Conservation (phyloP, 768 basidiomycete species). For the Glaciozyma martinii region DNA sequence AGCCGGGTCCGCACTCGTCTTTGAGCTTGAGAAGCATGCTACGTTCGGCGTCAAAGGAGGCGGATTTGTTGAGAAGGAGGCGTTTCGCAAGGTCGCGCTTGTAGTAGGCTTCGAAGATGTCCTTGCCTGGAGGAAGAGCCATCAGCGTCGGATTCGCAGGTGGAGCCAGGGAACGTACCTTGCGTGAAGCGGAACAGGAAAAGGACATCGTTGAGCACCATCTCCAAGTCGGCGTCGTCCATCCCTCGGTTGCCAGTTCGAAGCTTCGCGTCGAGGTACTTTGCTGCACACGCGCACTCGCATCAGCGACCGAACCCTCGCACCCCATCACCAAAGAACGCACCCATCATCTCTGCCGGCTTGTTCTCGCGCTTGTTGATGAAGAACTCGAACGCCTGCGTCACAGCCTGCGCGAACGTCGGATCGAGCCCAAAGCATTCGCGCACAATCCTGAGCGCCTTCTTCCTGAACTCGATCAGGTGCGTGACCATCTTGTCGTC, state of each 20-base stretch:
- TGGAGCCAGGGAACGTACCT: slow-evolving; percentile 31
- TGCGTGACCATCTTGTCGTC: slow-evolving; percentile 73
- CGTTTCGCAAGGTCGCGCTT: slow-evolving; percentile 80
- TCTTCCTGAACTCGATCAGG: slow-evolving; percentile 59
- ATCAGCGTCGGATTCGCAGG: neutral
- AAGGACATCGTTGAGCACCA: slow-evolving; percentile 57
- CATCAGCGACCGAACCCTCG: neutral
- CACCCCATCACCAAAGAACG: neutral
- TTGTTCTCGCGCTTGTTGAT: slow-evolving; percentile 60
- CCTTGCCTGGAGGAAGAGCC: slow-evolving; percentile 53
- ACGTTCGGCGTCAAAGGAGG: slow-evolving; percentile 78
- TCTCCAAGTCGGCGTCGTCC: slow-evolving; percentile 56
- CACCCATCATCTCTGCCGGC: slow-evolving; percentile 73
- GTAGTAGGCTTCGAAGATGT: slow-evolving; percentile 89
- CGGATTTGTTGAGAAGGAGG: slow-evolving; percentile 69
- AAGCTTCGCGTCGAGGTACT: slow-evolving; percentile 77
- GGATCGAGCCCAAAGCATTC: slow-evolving; percentile 50
- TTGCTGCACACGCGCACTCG: slow-evolving; percentile 54
- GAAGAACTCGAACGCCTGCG: slow-evolving; percentile 66
- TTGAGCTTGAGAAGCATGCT: slow-evolving; percentile 75
- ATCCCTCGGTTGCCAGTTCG: slow-evolving; percentile 68
- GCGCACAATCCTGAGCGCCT: slow-evolving; percentile 49
- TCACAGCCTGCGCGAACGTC: slow-evolving; percentile 22
- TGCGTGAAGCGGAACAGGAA: slow-evolving; percentile 75
- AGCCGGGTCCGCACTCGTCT: slow-evolving; percentile 90